phyloP scores from a whole-genome alignment of 371 early-diverging fungal genomes.

The Mucor circinelloides region DNA sequence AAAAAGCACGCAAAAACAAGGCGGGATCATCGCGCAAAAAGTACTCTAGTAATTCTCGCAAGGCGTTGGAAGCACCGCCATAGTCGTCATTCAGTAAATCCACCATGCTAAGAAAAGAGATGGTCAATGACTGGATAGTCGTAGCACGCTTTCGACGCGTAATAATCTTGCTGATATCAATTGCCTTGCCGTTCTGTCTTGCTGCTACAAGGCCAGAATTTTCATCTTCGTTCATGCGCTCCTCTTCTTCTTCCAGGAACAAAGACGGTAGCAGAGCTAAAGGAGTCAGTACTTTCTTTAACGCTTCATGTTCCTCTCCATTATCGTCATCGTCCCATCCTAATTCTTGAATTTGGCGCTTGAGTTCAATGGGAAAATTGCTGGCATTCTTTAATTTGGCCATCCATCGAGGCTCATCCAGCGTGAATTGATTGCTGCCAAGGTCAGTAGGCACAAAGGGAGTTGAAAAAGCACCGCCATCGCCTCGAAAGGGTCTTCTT shows the following conservation, averaged over 20 bases:
- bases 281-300: conserved; percentile 55
- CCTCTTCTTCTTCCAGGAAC: conserved; percentile 60
- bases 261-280: conserved; percentile 56
- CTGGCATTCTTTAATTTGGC: conserved; percentile 58
- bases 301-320: conserved; percentile 52
- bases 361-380: conserved; percentile 61
- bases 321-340: conserved; percentile 67
- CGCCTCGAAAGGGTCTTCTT: conserved; percentile 60
- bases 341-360: conserved; percentile 60
- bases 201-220: background rate
- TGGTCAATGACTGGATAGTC: conserved; percentile 51
- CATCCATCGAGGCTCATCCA: conserved; percentile 67
- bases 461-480: conserved; percentile 53
- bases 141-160: conserved; percentile 45
- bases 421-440: conserved; percentile 60
- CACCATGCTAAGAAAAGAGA: conserved; percentile 51
- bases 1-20: conserved; percentile 57
- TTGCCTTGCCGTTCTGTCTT: conserved; percentile 13
- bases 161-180: conserved; percentile 34
- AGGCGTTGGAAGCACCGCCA: conserved; percentile 48
- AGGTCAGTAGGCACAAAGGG: conserved; percentile 66
- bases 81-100: conserved; percentile 57
- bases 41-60: conserved; percentile 52
- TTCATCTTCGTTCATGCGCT: conserved; percentile 29
- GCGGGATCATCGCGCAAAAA: conserved; percentile 64